phyloP scores from a whole-genome alignment of 345 rosid species.

The Mallotus nudiflorus region DNA sequence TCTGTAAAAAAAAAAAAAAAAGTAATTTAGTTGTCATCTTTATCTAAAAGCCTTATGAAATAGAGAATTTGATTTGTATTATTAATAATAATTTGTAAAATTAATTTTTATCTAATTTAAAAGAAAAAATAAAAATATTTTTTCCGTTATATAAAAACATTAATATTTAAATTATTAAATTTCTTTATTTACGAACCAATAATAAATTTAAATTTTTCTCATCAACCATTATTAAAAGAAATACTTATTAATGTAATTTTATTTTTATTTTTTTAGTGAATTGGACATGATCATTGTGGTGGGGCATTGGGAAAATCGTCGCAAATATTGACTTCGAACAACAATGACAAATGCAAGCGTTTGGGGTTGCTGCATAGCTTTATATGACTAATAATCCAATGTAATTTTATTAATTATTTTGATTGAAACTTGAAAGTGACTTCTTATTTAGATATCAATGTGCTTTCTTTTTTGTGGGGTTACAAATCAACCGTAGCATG shows the following conservation, averaged over 20 bases:
- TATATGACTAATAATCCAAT: conserved; percentile 18
- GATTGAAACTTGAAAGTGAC: conserved; percentile 12
- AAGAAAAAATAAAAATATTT: too few relatives aligned
- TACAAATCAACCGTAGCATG: too few relatives aligned
- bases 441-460: not conserved
- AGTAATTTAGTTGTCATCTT: too few relatives aligned
- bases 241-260: not conserved
- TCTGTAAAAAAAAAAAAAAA: too few relatives aligned
- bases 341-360: conserved; percentile 21
- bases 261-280: conserved; percentile 10
- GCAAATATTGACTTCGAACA: conserved; percentile 1
- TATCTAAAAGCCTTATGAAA: too few relatives aligned
- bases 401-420: conserved; percentile 9
- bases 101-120: too few relatives aligned
- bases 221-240: not conserved
- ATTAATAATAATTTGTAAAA: too few relatives aligned
- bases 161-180: too few relatives aligned
- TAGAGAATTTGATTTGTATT: too few relatives aligned
- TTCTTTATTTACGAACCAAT: too few relatives aligned
- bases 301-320: conserved; percentile 35
- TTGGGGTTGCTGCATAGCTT: not conserved
- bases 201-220: too few relatives aligned
- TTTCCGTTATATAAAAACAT: too few relatives aligned
- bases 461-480: not conserved
- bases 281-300: conserved; percentile 8